Conservation (phyloP, 345 rosid species). For the Turritis glabra region DNA sequence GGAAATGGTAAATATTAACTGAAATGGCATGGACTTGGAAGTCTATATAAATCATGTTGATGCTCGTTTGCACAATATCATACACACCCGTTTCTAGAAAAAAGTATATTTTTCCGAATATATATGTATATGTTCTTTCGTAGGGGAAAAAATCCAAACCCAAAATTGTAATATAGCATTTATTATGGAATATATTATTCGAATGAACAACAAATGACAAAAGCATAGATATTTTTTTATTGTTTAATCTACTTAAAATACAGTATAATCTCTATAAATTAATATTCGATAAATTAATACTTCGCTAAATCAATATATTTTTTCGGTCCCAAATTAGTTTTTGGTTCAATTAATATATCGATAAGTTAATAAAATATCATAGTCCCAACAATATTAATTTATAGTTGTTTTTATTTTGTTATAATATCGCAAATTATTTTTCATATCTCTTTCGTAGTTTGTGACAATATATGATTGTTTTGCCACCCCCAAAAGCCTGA, state of each 20-base stretch:
- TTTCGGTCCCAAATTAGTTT: no score
- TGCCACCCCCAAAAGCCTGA: background rate
- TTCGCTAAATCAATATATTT: no score
- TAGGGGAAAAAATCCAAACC: conserved; percentile 2
- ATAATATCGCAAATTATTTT: no score
- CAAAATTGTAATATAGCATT: background rate
- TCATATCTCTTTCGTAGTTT: no score
- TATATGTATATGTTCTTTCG: background rate
- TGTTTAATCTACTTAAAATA: background rate
- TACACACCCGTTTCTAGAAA: background rate
- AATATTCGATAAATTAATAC: no score
- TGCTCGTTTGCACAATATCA: conserved; percentile 20
- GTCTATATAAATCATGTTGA: conserved; percentile 8
- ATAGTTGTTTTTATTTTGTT: no score
- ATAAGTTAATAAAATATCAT: no score
- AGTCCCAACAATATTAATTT: no score
- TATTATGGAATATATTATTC: background rate
- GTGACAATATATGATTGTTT: background rate
- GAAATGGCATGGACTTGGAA: background rate
- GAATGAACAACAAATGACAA: background rate
- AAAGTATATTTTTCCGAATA: background rate
- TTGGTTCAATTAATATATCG: no score
- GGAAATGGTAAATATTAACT: conserved; percentile 7
- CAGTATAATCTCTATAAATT: no score
- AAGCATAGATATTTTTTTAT: background rate